phyloP scores from a whole-genome alignment of 495 filamentous ascomycete genomes.

The Monascus purpureus region DNA sequence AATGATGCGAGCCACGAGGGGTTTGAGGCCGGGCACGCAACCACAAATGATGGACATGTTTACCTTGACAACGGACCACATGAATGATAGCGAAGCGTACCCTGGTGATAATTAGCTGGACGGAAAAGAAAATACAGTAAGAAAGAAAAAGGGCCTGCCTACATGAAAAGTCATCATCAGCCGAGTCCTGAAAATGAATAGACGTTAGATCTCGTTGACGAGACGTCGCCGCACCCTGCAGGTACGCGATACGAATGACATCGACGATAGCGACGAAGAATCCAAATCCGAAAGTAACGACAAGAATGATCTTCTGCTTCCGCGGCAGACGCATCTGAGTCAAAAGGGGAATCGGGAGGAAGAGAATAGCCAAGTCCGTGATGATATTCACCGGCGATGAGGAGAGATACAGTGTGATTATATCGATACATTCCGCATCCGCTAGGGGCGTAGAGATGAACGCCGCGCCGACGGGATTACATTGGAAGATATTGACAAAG shows the following conservation, averaged over 20 bases:
- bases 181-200: constrained; percentile 19
- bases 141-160: no score
- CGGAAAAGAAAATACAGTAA: not conserved
- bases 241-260: constrained; percentile 77
- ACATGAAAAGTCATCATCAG: constrained; percentile 42
- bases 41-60: constrained; percentile 79
- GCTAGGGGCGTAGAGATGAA: constrained; percentile 33
- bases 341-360: constrained; percentile 76
- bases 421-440: constrained; percentile 48
- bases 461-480: constrained; percentile 53
- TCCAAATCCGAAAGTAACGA: constrained; percentile 70
- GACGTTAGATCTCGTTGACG: constrained; percentile 16
- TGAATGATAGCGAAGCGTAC: constrained; percentile 73
- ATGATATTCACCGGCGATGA: constrained; percentile 74
- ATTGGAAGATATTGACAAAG: constrained; percentile 81
- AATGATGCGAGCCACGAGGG: constrained; percentile 60
- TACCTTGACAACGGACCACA: constrained; percentile 90
- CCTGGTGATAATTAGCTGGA: constrained; percentile 16
- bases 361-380: constrained; percentile 70
- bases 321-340: constrained; percentile 71
- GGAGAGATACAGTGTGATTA: constrained; percentile 70
- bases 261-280: constrained; percentile 80
- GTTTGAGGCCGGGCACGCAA: constrained; percentile 81
- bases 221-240: constrained; percentile 53
- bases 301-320: constrained; percentile 71